phyloP scores from a whole-genome alignment of 441 rosid species.

The Daphne laureola region DNA sequence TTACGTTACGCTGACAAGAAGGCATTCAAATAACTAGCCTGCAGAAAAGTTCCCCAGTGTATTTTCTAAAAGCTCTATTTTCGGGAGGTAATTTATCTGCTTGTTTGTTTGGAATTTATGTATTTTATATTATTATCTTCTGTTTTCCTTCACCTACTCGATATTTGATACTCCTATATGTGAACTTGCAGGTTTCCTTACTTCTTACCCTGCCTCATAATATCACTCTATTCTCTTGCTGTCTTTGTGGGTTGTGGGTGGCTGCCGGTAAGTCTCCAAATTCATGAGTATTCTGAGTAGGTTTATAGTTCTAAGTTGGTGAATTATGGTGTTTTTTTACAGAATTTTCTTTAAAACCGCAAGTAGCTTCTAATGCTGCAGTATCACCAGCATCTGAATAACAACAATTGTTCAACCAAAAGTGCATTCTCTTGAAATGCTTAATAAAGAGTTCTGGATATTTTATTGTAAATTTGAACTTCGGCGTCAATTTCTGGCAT shows the following conservation, averaged over 20 bases:
- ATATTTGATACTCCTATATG: neutral
- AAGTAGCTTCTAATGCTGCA: too few relatives aligned
- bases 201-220: slow-evolving; percentile 57
- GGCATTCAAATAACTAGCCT: slow-evolving; percentile 29
- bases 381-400: too few relatives aligned
- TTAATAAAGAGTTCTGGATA: neutral
- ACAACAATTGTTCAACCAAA: neutral
- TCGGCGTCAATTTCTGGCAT: neutral
- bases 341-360: too few relatives aligned
- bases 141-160: slow-evolving; percentile 1
- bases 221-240: slow-evolving; percentile 45
- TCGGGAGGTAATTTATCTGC: slow-evolving; percentile 39
- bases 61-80: slow-evolving; percentile 38
- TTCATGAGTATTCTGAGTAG: neutral
- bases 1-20: too few relatives aligned
- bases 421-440: too few relatives aligned
- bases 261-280: slow-evolving; percentile 50
- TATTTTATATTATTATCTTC: neutral
- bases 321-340: too few relatives aligned
- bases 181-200: slow-evolving; percentile 56
- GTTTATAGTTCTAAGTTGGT: too few relatives aligned
- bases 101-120: neutral
- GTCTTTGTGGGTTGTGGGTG: slow-evolving; percentile 53
- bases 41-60: slow-evolving; percentile 44
- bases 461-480: neutral